Evolutionary conservation across 345 rosid species (phyloP), one percentile per base, ranked within the genome.

Genomic region (Camelina hispida): DNA sequence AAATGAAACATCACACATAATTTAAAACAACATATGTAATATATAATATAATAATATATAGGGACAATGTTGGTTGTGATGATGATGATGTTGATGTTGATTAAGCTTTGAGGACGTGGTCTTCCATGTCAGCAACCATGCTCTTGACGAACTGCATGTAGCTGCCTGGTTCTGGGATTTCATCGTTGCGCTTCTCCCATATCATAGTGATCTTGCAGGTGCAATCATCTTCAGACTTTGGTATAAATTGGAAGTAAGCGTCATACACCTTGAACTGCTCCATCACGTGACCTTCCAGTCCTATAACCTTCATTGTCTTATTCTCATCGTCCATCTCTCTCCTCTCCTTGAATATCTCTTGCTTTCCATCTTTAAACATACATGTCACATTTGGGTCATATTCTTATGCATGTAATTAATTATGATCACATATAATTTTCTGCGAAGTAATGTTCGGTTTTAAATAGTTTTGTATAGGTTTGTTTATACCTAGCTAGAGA

Each of bases 161-260:
- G 55, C 14, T 18, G 7, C 25, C 0, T 51, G 55, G 55, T 51
- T 51, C 55, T 13, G 55, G 55, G 9, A 10, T 4, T 4, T 18
- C 55, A 51, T 51, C 57, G 8, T 53, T 53, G 9, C 3, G 57
- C 12, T 53, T 53, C 57, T 53, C 57, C 57, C 57, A 53, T 22
- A 22, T 10, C 22, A 20, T 3, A 4, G 57, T 53, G 57, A 53
- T 22, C 13, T 53, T 53, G 57, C 57, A 53, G 15, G 22, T 14
- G 18, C 56, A 51, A 51, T 51, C 28, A 20, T 51, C 30, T 20
- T 48, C 53, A 48, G 53, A 48, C 53, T 48, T 48, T 11, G 23
- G 12, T 4, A 51, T 51, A 20, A 51, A 51, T 18, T 51, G 25
- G 55, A 18, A 18, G 6, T 9, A 1, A 5, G 0, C 14, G 5